Evolutionary conservation across 768 basidiomycete genomes (phyloP).

Genomic region (Boletus rubroflammeus): DNA sequence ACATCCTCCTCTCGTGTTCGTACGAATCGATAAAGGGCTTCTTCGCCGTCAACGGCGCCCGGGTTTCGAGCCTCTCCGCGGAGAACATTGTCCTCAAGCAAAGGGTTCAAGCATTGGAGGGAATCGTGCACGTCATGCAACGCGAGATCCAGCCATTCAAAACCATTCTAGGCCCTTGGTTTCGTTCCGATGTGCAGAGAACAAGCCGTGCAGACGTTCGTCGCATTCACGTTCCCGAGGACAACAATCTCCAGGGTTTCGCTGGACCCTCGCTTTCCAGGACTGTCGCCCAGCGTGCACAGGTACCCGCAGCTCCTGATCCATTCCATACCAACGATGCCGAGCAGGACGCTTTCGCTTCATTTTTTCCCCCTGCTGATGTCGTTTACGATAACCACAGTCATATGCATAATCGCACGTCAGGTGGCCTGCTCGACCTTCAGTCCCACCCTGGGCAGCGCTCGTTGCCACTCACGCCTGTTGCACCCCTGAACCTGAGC

Average conservation of each 20-base stretch:
- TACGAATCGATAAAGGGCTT: slow-evolving; percentile 64
- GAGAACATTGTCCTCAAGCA: slow-evolving; percentile 66
- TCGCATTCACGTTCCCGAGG: slow-evolving; percentile 9
- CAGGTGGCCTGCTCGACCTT: slow-evolving; percentile 20
- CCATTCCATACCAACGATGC: slow-evolving; percentile 16
- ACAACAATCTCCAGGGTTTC: slow-evolving; percentile 6
- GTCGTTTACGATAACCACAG: slow-evolving; percentile 21
- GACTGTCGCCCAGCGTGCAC: slow-evolving; percentile 10
- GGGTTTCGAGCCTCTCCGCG: slow-evolving; percentile 43
- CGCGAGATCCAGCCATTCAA: slow-evolving; percentile 56
- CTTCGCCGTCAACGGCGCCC: slow-evolving; percentile 42
- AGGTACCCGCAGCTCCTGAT: slow-evolving; percentile 12
- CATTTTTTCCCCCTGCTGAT: slow-evolving; percentile 28
- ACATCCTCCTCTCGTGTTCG: slow-evolving; percentile 42
- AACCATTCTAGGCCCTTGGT: slow-evolving; percentile 66
- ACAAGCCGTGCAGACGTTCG: slow-evolving; percentile 14
- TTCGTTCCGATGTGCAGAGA: slow-evolving; percentile 35
- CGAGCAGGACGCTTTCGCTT: slow-evolving; percentile 25
- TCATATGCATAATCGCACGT: slow-evolving; percentile 13
- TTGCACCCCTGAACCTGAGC: slow-evolving; percentile 62
- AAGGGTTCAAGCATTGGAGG: slow-evolving; percentile 57
- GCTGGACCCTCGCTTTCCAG: slow-evolving; percentile 21
- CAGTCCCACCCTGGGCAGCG: slow-evolving; percentile 21
- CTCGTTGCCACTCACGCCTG: slow-evolving; percentile 32
- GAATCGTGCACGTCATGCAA: slow-evolving; percentile 44